Percentiles rank a stretch among this genome's conserved stretches.
phyloP scores from a whole-genome alignment of 306 rosid species.

The Carpinus fangiana region DNA sequence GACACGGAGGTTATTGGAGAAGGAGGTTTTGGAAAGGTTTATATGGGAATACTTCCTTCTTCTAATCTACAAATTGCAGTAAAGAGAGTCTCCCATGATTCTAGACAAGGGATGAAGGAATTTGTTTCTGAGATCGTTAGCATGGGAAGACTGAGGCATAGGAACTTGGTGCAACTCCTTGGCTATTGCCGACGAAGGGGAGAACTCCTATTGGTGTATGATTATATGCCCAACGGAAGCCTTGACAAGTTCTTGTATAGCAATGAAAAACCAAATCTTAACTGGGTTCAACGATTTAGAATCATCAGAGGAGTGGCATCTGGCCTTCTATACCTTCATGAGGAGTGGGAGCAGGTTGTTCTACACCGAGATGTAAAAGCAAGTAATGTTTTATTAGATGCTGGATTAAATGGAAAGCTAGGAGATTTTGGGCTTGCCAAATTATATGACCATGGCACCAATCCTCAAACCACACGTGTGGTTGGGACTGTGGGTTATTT shows the following conservation, averaged over 20 bases:
- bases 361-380: background rate
- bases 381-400: background rate
- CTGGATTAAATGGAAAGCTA: background rate
- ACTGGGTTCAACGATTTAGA: background rate
- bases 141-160: slow-evolving; percentile 22
- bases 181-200: background rate
- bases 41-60: slow-evolving; percentile 15
- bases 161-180: slow-evolving; percentile 18
- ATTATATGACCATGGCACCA: background rate
- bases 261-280: background rate
- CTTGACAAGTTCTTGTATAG: background rate
- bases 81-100: slow-evolving; percentile 21
- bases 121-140: slow-evolving; percentile 19
- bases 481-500: slow-evolving; percentile 6
- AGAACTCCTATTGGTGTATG: background rate
- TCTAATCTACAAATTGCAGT: slow-evolving; percentile 24
- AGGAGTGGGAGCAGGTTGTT: background rate
- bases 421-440: slow-evolving; percentile 1
- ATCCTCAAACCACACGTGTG: background rate
- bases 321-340: background rate
- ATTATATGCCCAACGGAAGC: background rate
- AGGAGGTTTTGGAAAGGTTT: slow-evolving; percentile 32
- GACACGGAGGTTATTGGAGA: slow-evolving; percentile 21
- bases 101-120: slow-evolving; percentile 26
- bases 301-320: background rate